These are phyloP conservation scores for Cryptosporidium xiaoi DNA, from an alignment of 169 alveolate species.

Conservation along the genomic window DNA sequence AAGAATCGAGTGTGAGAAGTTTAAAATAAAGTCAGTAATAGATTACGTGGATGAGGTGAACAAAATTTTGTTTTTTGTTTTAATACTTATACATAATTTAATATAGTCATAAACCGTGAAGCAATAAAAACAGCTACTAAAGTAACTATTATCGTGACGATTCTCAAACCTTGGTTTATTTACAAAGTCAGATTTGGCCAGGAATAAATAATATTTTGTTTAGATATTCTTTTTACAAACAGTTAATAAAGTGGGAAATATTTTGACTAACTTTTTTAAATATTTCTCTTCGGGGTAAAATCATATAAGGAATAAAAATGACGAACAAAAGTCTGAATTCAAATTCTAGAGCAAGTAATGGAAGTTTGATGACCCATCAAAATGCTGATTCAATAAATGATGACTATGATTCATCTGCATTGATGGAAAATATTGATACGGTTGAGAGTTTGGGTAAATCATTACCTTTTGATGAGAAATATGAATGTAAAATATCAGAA, in stretches of 20 bases:
- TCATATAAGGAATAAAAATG: not conserved
- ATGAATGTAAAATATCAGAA: slow-evolving; percentile 1
- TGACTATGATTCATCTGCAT: slow-evolving; percentile 22
- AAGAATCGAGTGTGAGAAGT: not conserved
- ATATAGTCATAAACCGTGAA: no score
- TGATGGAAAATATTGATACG: slow-evolving; percentile 67
- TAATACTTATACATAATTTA: no score
- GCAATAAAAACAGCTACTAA: no score
- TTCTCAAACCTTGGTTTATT: no score
- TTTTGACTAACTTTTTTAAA: not conserved
- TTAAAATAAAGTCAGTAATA: not conserved
- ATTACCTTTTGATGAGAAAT: slow-evolving; percentile 50
- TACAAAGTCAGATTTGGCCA: no score
- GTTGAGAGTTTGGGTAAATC: slow-evolving; percentile 36
- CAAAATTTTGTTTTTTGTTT: no score
- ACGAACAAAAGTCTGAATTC: not conserved
- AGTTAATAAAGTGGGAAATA: not conserved
- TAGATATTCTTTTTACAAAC: no score
- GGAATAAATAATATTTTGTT: no score
- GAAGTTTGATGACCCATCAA: not conserved
- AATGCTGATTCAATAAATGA: slow-evolving; percentile 15
- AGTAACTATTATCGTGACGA: no score
- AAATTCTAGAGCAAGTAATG: not conserved
- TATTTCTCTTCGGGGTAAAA: not conserved
- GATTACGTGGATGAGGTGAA: no score